A percentile compares a stretch with the other conserved stretches of the same genome.
These are phyloP conservation scores for Euphorbia celastroides DNA, from an alignment of 441 rosid genomes.

Conservation along the genomic window DNA sequence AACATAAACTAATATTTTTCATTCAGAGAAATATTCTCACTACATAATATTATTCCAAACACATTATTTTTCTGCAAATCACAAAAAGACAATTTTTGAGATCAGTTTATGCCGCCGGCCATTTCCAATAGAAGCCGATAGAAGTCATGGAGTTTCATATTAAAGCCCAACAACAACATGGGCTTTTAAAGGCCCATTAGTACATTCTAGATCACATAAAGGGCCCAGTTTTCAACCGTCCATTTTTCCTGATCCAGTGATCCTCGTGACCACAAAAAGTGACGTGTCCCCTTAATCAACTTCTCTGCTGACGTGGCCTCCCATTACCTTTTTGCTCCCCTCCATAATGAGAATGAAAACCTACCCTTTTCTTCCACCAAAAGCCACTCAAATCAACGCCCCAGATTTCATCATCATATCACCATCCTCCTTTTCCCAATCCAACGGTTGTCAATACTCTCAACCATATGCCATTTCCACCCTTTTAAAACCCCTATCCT, in stretches of 20 bases:
- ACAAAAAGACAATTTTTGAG: no score
- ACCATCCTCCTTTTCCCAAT: background rate
- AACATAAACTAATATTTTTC: no score
- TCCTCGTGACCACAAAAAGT: conserved; percentile 5
- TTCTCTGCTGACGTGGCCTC: conserved; percentile 16
- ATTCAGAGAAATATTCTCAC: no score
- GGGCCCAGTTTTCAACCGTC: background rate
- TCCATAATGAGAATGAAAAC: background rate
- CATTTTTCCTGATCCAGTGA: background rate
- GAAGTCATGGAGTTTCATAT: no score
- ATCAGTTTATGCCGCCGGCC: no score
- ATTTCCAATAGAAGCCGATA: no score
- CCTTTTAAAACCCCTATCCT: background rate
- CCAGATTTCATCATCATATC: background rate
- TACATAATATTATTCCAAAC: no score
- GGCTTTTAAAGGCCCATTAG: background rate
- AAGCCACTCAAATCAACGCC: conserved; percentile 1
- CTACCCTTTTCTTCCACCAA: background rate
- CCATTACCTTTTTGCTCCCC: background rate
- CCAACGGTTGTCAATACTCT: background rate
- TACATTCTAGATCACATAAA: conserved; percentile 1
- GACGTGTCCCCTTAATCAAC: conserved; percentile 1
- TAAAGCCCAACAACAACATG: background rate
- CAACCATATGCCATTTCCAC: background rate
- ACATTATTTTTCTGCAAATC: no score